Evolutionary conservation across 2,329 filamentous ascomycete genomes (phyloP), one percentile per base, ranked within the genome.

Genomic region (Fusarium sp.): DNA sequence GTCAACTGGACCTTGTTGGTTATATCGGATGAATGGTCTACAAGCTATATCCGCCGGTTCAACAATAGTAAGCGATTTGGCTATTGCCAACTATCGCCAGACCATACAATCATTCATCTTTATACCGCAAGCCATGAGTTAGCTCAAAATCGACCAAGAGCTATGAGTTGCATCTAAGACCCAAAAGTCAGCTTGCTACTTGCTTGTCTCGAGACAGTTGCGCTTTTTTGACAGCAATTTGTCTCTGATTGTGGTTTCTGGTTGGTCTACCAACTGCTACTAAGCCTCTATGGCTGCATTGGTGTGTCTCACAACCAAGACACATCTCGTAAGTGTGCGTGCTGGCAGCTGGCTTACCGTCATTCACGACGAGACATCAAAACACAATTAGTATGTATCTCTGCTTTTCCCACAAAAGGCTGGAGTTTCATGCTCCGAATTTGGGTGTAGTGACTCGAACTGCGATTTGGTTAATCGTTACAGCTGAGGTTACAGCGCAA

Each of bases 361-460:
- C 42, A 54, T 44, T 36, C 51, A 47, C 51, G 55, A 51, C 8
- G 44, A 45, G 38, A 69, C 42, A 26, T 69, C 22, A 64, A 55
- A 55, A 39, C 41, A 42, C 26, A 35, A 17, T 35, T 35, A 20
- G 48, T 48, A 38, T 31, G 26, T 51, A 38, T 63, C 44, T n/a
- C 31, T 54, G n/a, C 47, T 35, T 31, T 31, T 31, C 24, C 14
- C 42, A 33, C n/a, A 67, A 57, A 61, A 61, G 58, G 54, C 44
- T 59, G 63, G 67, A 58, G 71, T 74, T 74, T 74, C 67, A 74
- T 63, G n/a, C 45, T 60, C 36, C 20, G 20, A 56, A 22, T 47
- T 65, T 74, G 67, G 69, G 72, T 72, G 59, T 74, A 52, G 56
- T 63, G 69, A 52, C 35, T 41, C 51, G 54, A 24, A 54, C 26